Conservation (phyloP, 106 monocot species). For the Narthecium ossifragum region DNA sequence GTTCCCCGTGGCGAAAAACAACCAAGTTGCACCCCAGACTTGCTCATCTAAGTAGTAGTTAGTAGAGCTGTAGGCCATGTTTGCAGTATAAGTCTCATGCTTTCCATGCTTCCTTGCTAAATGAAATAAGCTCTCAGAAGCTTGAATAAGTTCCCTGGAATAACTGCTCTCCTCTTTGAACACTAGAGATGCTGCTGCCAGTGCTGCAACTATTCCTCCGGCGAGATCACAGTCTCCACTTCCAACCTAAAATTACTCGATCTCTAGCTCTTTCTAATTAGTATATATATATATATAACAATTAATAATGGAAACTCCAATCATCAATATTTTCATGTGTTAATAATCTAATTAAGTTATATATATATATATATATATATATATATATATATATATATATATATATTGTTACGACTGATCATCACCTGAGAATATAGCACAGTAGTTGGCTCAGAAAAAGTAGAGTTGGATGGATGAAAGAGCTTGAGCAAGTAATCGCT, state of each 20-base stretch:
- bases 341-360: too few relatives aligned
- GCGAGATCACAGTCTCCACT: constrained; percentile 26
- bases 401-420: not conserved
- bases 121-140: constrained; percentile 14
- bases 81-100: constrained; percentile 13
- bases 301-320: too few relatives aligned
- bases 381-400: not conserved
- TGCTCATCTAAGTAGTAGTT: constrained; percentile 27
- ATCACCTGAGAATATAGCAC: constrained; percentile 29
- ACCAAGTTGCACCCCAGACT: constrained; percentile 36
- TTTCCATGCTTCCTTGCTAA: not conserved
- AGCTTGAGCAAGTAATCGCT: constrained; percentile 30
- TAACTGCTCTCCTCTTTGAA: constrained; percentile 11
- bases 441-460: not conserved
- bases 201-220: constrained; percentile 26
- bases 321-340: too few relatives aligned
- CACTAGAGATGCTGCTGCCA: constrained; percentile 35
- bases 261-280: too few relatives aligned
- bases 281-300: too few relatives aligned
- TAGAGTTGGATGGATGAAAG: constrained; percentile 9
- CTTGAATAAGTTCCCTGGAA: constrained; percentile 9
- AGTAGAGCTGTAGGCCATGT: constrained; percentile 25
- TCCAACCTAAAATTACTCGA: constrained; percentile 24
- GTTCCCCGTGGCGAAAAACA: constrained; percentile 38
- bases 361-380: too few relatives aligned